Conservation (phyloP, 768 basidiomycete species). For the Leucocoprinus leucothites region DNA sequence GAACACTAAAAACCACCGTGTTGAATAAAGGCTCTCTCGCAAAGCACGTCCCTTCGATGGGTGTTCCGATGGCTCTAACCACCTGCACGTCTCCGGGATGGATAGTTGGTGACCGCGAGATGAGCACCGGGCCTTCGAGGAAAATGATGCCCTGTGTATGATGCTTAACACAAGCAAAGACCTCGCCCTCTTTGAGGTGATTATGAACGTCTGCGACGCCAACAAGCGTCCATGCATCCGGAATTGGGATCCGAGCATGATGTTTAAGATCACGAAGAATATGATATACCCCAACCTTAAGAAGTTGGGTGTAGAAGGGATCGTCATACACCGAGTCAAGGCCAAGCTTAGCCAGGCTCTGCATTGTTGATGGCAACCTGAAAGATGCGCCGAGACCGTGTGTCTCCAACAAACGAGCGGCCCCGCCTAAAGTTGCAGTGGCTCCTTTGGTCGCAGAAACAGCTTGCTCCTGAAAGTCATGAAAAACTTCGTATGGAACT, state of each 20-base stretch:
- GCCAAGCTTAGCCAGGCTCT: constrained; percentile 45
- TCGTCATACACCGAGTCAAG: constrained; percentile 33
- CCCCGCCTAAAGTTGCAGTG: constrained; percentile 35
- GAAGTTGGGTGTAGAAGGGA: constrained; percentile 47
- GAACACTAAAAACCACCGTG: constrained; percentile 61
- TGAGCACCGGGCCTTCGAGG: constrained; percentile 50
- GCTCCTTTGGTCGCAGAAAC: constrained; percentile 45
- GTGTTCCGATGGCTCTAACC: constrained; percentile 58
- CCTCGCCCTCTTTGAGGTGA: constrained; percentile 47
- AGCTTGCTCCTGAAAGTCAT: constrained; percentile 48
- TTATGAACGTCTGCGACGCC: constrained; percentile 67
- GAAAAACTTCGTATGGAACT: constrained; percentile 50
- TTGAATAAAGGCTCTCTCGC: constrained; percentile 50
- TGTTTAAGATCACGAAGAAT: constrained; percentile 65
- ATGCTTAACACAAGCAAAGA: constrained; percentile 59
- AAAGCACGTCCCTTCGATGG: constrained; percentile 52
- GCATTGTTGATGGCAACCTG: constrained; percentile 50
- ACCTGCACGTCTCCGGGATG: constrained; percentile 68
- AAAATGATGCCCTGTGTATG: constrained; percentile 36
- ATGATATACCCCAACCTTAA: constrained; percentile 57
- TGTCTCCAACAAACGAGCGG: constrained; percentile 48
- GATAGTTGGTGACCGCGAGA: constrained; percentile 66
- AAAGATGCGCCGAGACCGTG: constrained; percentile 59
- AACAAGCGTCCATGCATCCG: constrained; percentile 61
- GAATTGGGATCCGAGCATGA: constrained; percentile 65